These are phyloP conservation scores for Salix viminalis DNA, from an alignment of 345 rosid species.

Conservation along the genomic window DNA sequence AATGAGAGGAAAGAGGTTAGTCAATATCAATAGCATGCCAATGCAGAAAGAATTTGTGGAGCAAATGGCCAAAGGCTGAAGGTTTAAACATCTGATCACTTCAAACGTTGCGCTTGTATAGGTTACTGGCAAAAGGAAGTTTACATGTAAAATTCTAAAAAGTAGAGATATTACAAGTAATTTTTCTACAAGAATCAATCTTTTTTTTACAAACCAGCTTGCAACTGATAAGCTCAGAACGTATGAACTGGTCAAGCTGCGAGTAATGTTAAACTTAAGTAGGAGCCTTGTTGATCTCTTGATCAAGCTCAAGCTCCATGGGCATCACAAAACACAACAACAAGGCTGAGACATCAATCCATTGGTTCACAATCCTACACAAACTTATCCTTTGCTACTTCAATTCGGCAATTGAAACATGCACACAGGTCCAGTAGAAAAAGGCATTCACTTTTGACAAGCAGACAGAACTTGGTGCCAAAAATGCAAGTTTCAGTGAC, in stretches of 20 bases:
- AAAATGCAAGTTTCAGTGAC: background rate
- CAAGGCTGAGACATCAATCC: background rate
- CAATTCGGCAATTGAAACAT: background rate
- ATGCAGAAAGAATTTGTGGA: background rate
- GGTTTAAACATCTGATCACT: no score
- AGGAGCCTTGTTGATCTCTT: background rate
- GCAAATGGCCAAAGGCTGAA: background rate
- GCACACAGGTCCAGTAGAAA: background rate
- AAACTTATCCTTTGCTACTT: background rate
- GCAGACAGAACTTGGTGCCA: background rate
- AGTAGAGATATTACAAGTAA: background rate
- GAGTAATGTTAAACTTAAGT: background rate
- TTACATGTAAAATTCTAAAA: background rate
- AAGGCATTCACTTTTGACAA: background rate
- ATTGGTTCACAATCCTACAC: background rate
- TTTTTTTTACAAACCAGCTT: background rate
- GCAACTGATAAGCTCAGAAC: background rate
- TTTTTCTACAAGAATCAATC: background rate
- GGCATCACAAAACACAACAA: background rate
- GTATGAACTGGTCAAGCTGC: background rate
- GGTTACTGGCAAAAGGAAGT: no score
- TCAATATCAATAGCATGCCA: conserved; percentile 4
- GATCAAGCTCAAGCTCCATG: background rate
- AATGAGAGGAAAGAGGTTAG: conserved; percentile 1
- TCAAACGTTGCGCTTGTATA: background rate